phyloP scores from a whole-genome alignment of 768 basidiomycete species.

The Trametes cinnabarina region DNA sequence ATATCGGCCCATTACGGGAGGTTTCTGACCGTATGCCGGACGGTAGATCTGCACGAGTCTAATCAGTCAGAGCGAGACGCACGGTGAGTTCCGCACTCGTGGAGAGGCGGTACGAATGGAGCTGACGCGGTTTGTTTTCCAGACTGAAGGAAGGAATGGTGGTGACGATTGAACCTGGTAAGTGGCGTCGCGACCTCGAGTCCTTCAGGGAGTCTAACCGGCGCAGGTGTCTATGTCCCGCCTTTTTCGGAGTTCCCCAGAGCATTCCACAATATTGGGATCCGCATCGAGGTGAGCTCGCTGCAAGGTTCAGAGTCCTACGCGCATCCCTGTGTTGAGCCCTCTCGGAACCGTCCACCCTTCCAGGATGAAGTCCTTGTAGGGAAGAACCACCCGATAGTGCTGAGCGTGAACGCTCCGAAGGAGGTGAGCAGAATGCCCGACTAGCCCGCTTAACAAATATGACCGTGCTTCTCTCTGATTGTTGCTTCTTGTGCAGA shows the following conservation, averaged over 20 bases:
- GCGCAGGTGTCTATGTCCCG: constrained; percentile 82
- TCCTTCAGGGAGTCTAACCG: constrained; percentile 3
- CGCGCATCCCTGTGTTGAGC: not conserved
- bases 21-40: not conserved
- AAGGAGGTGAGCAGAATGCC: constrained; percentile 59
- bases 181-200: not conserved
- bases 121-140: not conserved
- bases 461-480: not conserved
- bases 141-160: constrained; percentile 86
- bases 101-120: too few species aligned
- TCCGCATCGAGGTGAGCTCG: constrained; percentile 67
- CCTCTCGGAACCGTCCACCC: not conserved
- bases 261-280: constrained; percentile 86
- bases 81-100: too few species aligned
- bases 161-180: constrained; percentile 88
- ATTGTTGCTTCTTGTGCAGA: constrained; percentile 32
- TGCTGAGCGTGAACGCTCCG: constrained; percentile 72
- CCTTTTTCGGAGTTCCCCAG: constrained; percentile 74
- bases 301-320: not conserved
- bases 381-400: constrained; percentile 54
- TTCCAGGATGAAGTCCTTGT: constrained; percentile 71
- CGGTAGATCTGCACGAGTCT: constrained; percentile 88
- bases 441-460: not conserved
- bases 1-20: too few species aligned
- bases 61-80: constrained; percentile 53